Percentiles rank a stretch among this genome's conserved stretches.
Evolutionary conservation across 495 filamentous ascomycete species (phyloP).

Genomic region (Bacidia gigantensis): DNA sequence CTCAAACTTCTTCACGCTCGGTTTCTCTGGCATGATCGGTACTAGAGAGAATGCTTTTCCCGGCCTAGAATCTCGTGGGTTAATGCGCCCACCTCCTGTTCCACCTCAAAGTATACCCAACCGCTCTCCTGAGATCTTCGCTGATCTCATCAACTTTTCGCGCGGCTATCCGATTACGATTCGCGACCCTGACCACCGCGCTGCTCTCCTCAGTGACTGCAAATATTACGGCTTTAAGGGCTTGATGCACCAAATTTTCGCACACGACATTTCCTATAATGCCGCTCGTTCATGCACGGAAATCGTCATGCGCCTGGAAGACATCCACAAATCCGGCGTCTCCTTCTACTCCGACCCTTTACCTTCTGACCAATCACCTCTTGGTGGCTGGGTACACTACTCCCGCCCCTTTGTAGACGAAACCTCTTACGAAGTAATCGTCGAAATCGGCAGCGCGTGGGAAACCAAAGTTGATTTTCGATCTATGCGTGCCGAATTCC

Average conservation of each 20-base stretch:
- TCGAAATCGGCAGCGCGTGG: constrained; percentile 59
- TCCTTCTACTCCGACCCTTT: constrained; percentile 39
- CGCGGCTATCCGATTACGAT: constrained; percentile 81
- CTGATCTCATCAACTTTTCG: constrained; percentile 69
- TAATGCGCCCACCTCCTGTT: constrained; percentile 85
- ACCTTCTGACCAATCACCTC: constrained; percentile 13
- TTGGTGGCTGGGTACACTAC: constrained; percentile 57
- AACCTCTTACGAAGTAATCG: constrained; percentile 53
- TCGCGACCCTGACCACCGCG: constrained; percentile 61
- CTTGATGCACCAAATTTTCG: constrained; percentile 75
- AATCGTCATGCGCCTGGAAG: constrained; percentile 69
- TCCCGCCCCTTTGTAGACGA: constrained; percentile 74
- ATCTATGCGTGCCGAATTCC: constrained; percentile 52
- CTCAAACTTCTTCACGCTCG: constrained; percentile 91
- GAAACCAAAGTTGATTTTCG: constrained; percentile 47
- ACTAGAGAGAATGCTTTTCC: constrained; percentile 72
- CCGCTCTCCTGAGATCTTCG: constrained; percentile 65
- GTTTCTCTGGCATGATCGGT: constrained; percentile 80
- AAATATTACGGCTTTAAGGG: constrained; percentile 88
- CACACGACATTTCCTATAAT: constrained; percentile 66
- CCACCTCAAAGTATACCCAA: constrained; percentile 68
- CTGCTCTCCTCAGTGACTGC: constrained; percentile 69
- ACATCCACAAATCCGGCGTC: constrained; percentile 74
- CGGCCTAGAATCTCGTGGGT: constrained; percentile 60
- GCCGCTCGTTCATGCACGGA: constrained; percentile 50